These are phyloP conservation scores for Monosporozyma servazzii DNA, from an alignment of 805 yeast species.

Conservation along the genomic window DNA sequence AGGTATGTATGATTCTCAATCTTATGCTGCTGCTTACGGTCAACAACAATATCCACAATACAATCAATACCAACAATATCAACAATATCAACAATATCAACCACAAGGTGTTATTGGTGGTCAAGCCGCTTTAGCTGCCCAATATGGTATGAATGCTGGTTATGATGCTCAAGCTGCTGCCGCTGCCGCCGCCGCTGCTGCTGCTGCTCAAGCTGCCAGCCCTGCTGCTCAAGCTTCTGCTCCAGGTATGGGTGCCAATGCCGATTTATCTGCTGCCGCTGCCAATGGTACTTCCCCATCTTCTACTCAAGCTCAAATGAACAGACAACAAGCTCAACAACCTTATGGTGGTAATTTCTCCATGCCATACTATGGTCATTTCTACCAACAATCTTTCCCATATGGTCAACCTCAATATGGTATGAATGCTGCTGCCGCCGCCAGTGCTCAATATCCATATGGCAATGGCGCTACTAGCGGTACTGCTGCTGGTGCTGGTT, in stretches of 20 bases:
- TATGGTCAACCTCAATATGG: conserved; percentile 32
- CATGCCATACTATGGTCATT: conserved; percentile 30
- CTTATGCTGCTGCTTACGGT: conserved; percentile 18
- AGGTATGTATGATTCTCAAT: conserved; percentile 30
- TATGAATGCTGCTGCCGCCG: conserved; percentile 6
- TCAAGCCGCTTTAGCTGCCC: conserved; percentile 2
- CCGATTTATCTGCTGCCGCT: conserved; percentile 10
- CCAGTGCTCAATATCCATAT: conserved; percentile 7
- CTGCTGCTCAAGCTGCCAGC: neutral
- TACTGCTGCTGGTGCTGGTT: conserved; percentile 13
- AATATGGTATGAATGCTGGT: neutral
- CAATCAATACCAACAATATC: conserved; percentile 23
- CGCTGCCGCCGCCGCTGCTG: neutral
- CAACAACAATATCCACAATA: conserved; percentile 29
- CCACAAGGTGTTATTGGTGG: conserved; percentile 1
- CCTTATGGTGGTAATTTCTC: conserved; percentile 28
- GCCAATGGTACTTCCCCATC: conserved; percentile 17
- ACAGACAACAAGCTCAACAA: conserved; percentile 22
- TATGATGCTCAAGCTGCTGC: neutral
- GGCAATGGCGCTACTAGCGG: neutral
- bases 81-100: conserved; percentile 16
- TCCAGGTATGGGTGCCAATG: conserved; percentile 18
- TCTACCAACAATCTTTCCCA: conserved; percentile 31
- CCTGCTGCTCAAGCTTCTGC: conserved; percentile 10
- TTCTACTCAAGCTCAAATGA: conserved; percentile 14